These are phyloP conservation scores for Prunus mongolica DNA, from an alignment of 306 rosid species.

Conservation along the genomic window DNA sequence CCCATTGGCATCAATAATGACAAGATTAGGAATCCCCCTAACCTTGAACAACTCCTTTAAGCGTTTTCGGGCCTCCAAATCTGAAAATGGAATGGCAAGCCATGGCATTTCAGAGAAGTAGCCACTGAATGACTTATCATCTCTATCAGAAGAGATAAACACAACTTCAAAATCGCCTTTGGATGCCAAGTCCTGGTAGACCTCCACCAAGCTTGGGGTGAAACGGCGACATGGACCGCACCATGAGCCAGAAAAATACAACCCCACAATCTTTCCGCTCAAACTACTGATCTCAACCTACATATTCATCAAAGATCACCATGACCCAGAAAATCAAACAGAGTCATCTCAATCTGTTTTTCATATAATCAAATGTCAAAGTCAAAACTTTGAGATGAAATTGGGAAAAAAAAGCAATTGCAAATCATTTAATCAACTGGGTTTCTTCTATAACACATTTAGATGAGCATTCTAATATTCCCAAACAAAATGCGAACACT, in stretches of 20 bases:
- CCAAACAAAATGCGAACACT: not conserved
- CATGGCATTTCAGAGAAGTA: conserved; percentile 60
- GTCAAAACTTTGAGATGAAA: not conserved
- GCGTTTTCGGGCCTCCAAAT: conserved; percentile 31
- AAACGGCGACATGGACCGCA: conserved; percentile 49
- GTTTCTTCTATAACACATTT: not conserved
- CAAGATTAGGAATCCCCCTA: conserved; percentile 45
- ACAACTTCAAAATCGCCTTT: conserved; percentile 42
- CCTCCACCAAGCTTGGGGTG: conserved; percentile 39
- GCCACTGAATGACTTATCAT: conserved; percentile 34
- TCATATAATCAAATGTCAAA: not conserved
- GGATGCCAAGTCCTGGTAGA: conserved; percentile 30
- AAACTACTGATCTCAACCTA: conserved; percentile 37
- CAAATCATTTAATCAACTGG: not conserved
- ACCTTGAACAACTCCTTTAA: conserved; percentile 38
- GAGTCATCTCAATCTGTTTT: not conserved
- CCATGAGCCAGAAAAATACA: conserved; percentile 57
- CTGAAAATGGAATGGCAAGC: conserved; percentile 45
- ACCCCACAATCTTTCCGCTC: conserved; percentile 33
- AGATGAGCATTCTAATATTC: not conserved
- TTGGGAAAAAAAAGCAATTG: not conserved
- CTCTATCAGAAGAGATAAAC: conserved; percentile 43
- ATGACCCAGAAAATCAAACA: not conserved
- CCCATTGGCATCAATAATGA: conserved; percentile 36
- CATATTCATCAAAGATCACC: not conserved